Evolutionary conservation across 257 asterid species (phyloP), one percentile per base, ranked within the genome.

Genomic region (Solanum dulcamara): DNA sequence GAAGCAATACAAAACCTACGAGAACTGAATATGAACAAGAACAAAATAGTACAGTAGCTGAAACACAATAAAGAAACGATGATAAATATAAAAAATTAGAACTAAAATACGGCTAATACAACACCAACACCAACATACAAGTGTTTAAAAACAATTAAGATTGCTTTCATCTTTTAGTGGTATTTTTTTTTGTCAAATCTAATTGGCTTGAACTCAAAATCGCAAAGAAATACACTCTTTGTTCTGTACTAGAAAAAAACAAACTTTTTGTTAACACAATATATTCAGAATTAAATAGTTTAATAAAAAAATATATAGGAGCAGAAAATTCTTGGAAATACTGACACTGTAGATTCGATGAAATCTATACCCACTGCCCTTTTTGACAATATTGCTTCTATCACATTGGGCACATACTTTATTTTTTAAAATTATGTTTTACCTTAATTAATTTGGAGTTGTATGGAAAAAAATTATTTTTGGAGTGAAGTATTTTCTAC

Each of bases 401-500:
- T 72, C 81, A n/a, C 32, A 72, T 8, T 15, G 7, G 9, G n/a
- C n/a, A 50, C 57, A 17, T 50, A 17, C 57, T 15, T 50, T 50
- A 8, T 50, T 50, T 50, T 50, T n/a, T n/a, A n/a, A n/a, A n/a
- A n/a, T n/a, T n/a, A n/a, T n/a, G n/a, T n/a, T 18, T 14, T 50
- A 50, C 3, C 3, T 0, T 6, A 3, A 50, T 50, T 50, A 17
- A 50, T 17, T 50, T 50, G 0, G n/a, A 50, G 10, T 50, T 20
- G 22, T 50, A 50, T 50, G 1, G 0, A 0, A 50, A 50, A 50
- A 0, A 0, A 15, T 0, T 50, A 17, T 2, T 50, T 40, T 50
- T 50, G 17, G 22, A 50, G 1, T 15, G 17, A 50, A 50, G 0
- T 50, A 50, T 50, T 50, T 50, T 50, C 0, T 0, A 50, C 0